Evolutionary conservation across 306 rosid genomes (phyloP).

Genomic region (Mucuna pruriens): DNA sequence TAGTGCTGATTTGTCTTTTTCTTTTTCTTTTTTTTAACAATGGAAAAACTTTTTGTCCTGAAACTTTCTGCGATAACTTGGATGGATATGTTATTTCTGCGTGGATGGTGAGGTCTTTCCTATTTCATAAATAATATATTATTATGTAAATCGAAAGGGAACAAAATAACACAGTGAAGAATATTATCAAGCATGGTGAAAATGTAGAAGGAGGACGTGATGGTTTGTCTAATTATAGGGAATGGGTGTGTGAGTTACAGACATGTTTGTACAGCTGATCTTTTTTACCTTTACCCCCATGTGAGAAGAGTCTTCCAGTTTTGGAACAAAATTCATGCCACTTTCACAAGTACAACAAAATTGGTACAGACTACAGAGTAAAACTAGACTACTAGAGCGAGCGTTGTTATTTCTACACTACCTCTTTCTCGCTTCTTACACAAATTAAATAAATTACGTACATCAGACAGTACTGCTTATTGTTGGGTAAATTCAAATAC

Average conservation of each 20-base stretch:
- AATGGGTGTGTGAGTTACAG: constrained; percentile 30
- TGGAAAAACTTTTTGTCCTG: constrained; percentile 33
- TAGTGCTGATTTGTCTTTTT: constrained; percentile 40
- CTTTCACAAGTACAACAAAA: constrained; percentile 38
- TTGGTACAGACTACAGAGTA: not conserved
- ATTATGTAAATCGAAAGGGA: not conserved
- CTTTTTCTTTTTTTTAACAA: constrained; percentile 26
- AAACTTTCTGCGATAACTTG: constrained; percentile 31
- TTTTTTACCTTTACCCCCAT: constrained; percentile 38
- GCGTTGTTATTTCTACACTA: constrained; percentile 1
- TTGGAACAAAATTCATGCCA: constrained; percentile 35
- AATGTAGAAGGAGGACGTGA: not conserved
- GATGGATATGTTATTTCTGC: not conserved
- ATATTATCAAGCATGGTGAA: not conserved
- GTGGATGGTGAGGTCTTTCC: not conserved
- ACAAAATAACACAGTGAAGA: not conserved
- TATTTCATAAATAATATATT: not conserved
- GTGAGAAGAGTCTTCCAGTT: constrained; percentile 27
- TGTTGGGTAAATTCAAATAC: constrained; percentile 16
- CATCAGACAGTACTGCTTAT: not conserved
- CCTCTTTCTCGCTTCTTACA: not conserved
- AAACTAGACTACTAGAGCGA: not conserved
- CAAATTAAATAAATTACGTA: not conserved
- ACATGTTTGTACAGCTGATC: constrained; percentile 40
- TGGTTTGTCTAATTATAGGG: constrained; percentile 11